A percentile compares a stretch with the other conserved stretches of the same genome.
Evolutionary conservation across 23 red algal genomes (phyloP).

Genomic region (Gracilariopsis chorda): DNA sequence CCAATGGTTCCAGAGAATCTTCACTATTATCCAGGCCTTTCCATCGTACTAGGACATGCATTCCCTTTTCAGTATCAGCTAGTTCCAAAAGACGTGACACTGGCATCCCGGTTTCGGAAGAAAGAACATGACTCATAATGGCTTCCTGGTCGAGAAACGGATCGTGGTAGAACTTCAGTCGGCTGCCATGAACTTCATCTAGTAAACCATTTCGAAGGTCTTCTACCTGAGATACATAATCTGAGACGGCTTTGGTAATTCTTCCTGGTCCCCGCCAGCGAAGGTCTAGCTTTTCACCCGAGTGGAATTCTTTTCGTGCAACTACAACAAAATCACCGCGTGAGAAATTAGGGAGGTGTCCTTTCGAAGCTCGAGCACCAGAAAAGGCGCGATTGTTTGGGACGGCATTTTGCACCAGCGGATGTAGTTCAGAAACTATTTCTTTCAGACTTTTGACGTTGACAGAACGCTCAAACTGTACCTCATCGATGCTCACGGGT

Average conservation of each 20-base stretch:
- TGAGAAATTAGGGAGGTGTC: background rate
- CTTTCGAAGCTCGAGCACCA: background rate
- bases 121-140: background rate
- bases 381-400: background rate
- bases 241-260: background rate
- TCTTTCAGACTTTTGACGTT: background rate
- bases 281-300: background rate
- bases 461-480: background rate
- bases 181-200: background rate
- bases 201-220: background rate
- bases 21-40: background rate
- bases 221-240: background rate
- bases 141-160: background rate
- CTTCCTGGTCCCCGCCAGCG: background rate
- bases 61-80: background rate
- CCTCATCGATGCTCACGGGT: background rate
- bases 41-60: background rate
- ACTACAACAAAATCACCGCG: background rate
- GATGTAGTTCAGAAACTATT: background rate
- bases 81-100: background rate
- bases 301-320: background rate
- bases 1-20: background rate
- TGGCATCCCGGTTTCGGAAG: background rate
- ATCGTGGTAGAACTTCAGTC: background rate
- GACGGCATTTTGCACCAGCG: background rate